Conservation (phyloP, 768 basidiomycete species). For the Leccinum longicurvipes region DNA sequence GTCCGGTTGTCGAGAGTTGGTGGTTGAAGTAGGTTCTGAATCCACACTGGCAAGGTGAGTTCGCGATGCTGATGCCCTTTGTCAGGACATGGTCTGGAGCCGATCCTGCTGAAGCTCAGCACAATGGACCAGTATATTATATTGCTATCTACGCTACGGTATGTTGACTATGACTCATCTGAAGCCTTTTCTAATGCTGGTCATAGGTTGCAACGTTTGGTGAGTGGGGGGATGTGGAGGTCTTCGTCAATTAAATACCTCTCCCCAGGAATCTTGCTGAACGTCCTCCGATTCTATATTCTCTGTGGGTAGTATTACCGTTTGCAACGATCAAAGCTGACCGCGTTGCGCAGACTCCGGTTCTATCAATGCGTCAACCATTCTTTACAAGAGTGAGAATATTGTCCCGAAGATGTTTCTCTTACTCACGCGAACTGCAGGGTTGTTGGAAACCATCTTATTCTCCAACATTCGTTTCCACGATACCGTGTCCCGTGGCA, state of each 20-base stretch:
- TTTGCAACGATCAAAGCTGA: constrained; percentile 1
- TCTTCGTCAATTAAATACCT: constrained; percentile 11
- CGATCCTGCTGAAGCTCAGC: constrained; percentile 36
- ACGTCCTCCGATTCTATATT: constrained; percentile 64
- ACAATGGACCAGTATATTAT: constrained; percentile 44
- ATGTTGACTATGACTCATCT: constrained; percentile 16
- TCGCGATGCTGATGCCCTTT: constrained; percentile 24
- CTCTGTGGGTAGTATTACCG: constrained; percentile 52
- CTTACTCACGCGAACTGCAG: constrained; percentile 23
- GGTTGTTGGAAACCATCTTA: constrained; percentile 72
- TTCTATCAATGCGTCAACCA: constrained; percentile 73
- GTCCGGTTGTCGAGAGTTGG: constrained; percentile 68
- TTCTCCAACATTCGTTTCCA: constrained; percentile 92
- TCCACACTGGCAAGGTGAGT: not conserved
- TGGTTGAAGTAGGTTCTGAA: constrained; percentile 52
- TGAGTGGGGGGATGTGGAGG: constrained; percentile 10
- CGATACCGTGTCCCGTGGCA: constrained; percentile 85
- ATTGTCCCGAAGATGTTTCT: not conserved
- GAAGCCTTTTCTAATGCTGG: constrained; percentile 18
- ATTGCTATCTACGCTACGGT: constrained; percentile 65
- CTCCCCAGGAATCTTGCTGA: constrained; percentile 51
- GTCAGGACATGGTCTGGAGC: constrained; percentile 56
- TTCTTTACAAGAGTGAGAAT: constrained; percentile 66
- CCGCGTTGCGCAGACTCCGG: constrained; percentile 49
- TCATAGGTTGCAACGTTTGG: constrained; percentile 37